phyloP scores from a whole-genome alignment of 2,329 filamentous ascomycete species.

The Aspergillus calidoustus region DNA sequence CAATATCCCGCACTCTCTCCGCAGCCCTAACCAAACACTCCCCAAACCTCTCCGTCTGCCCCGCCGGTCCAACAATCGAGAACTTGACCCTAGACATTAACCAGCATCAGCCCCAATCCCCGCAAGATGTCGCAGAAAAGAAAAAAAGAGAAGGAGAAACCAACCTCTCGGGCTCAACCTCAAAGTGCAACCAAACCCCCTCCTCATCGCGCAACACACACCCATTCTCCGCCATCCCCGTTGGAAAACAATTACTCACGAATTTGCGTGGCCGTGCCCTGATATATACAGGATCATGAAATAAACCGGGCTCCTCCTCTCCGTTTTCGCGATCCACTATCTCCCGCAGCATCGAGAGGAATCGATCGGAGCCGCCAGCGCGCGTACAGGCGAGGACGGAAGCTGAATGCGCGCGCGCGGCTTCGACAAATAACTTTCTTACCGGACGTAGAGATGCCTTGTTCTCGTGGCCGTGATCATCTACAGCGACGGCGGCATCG shows the following conservation, averaged over 20 bases:
- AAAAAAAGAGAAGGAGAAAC: not conserved
- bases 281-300: conserved; percentile 3
- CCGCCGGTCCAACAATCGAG: not conserved
- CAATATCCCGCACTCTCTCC: not conserved
- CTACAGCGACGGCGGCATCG: not conserved
- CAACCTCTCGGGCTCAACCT: not conserved
- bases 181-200: conserved; percentile 9
- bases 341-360: not conserved
- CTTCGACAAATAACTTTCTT: not conserved
- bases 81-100: not conserved
- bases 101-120: not conserved
- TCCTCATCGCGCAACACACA: not conserved
- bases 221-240: conserved; percentile 13
- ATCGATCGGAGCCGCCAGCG: not conserved
- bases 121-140: not conserved
- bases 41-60: not conserved
- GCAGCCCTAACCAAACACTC: conserved; percentile 6
- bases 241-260: conserved; percentile 6
- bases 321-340: not conserved
- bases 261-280: not conserved
- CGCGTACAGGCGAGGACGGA: not conserved
- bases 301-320: not conserved
- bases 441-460: not conserved
- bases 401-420: not conserved
- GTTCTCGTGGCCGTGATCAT: not conserved